Conservation (phyloP, 129 eudicot genomes). For the Arctium lappa region DNA sequence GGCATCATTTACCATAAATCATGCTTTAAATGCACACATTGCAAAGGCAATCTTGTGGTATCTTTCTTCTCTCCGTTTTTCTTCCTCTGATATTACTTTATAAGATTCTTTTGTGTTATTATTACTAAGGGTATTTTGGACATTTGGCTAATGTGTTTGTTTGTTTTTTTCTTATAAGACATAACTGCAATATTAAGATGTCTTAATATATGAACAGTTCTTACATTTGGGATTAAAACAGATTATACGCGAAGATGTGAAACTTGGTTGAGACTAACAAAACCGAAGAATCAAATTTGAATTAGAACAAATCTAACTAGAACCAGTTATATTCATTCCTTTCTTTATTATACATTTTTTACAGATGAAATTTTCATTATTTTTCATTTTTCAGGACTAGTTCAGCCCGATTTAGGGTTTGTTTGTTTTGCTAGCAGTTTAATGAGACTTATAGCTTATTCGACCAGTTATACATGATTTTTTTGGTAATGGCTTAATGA, state of each 20-base stretch:
- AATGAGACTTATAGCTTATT: too few relatives aligned
- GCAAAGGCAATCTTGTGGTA: conserved; percentile 94
- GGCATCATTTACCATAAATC: conserved; percentile 71
- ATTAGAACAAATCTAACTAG: too few relatives aligned
- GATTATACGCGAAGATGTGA: neutral
- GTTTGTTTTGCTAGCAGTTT: too few relatives aligned
- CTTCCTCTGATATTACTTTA: neutral
- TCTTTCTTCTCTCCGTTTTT: neutral
- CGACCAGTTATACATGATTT: too few relatives aligned
- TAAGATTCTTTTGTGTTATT: neutral
- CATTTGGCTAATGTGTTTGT: neutral
- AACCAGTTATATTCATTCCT: too few relatives aligned
- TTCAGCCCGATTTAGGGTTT: too few relatives aligned
- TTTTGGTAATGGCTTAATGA: too few relatives aligned
- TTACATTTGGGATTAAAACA: neutral
- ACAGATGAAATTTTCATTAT: too few relatives aligned
- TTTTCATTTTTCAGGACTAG: too few relatives aligned
- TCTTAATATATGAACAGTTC: neutral
- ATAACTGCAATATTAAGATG: neutral
- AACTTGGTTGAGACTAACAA: neutral
- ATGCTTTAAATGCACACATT: conserved; percentile 87
- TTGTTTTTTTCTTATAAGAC: neutral
- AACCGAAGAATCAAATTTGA: too few relatives aligned
- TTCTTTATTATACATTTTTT: too few relatives aligned
- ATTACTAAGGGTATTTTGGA: neutral